A percentile compares a stretch with the other conserved stretches of the same genome.
Evolutionary conservation across 441 rosid species (phyloP).

Genomic region (Theobroma grandiflorum): DNA sequence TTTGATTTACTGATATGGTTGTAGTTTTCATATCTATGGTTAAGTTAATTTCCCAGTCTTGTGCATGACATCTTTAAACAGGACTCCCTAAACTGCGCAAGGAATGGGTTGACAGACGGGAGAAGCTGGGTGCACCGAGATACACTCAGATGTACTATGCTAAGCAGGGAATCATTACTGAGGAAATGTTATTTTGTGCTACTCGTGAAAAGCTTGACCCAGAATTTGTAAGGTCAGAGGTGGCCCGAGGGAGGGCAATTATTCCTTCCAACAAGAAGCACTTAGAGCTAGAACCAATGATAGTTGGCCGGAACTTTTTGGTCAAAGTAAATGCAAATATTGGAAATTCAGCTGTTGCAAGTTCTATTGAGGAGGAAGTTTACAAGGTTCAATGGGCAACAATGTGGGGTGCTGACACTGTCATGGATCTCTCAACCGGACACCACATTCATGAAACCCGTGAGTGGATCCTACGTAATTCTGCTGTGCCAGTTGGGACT

Average conservation of each 20-base stretch:
- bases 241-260: slow-evolving; percentile 97
- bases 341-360: slow-evolving; percentile 94
- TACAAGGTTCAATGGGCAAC: slow-evolving; percentile 99
- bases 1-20: not conserved
- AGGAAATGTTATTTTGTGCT: slow-evolving; percentile 93
- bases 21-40: not conserved
- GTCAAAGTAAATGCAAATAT: slow-evolving; percentile 98
- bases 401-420: slow-evolving; percentile 99
- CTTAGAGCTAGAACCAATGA: slow-evolving; percentile 93
- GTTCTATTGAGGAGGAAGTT: slow-evolving; percentile 98
- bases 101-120: slow-evolving; percentile 86
- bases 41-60: slow-evolving; percentile 18
- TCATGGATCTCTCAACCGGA: slow-evolving; percentile 98
- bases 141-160: slow-evolving; percentile 99
- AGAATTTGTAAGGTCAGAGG: slow-evolving; percentile 95
- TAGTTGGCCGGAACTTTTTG: slow-evolving; percentile 91
- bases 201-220: slow-evolving; percentile 94
- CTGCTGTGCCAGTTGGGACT: slow-evolving; percentile 95
- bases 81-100: slow-evolving; percentile 91
- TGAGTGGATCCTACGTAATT: slow-evolving; percentile 93
- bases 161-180: slow-evolving; percentile 92
- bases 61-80: slow-evolving; percentile 37
- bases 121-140: slow-evolving; percentile 79
- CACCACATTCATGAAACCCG: slow-evolving; percentile 99
- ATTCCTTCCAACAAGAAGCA: slow-evolving; percentile 98